These are phyloP conservation scores for Xylaria arbuscula DNA, from an alignment of 2,329 filamentous ascomycete genomes.

Conservation along the genomic window DNA sequence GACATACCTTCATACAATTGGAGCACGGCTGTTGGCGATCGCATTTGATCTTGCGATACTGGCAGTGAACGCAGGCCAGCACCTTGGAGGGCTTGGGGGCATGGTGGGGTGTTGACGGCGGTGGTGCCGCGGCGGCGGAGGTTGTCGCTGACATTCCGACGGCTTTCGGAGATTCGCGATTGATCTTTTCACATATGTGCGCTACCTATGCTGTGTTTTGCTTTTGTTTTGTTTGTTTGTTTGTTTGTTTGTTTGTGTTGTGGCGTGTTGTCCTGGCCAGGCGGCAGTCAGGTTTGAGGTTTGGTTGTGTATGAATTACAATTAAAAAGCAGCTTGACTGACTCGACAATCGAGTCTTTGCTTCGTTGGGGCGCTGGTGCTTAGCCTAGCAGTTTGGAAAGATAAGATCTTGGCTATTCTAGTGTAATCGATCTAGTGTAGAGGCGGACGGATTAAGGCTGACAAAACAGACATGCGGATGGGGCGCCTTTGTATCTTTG, in stretches of 20 bases:
- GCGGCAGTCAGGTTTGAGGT: too few relatives aligned
- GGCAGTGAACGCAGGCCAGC: slow-evolving; percentile 68
- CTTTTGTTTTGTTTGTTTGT: background rate
- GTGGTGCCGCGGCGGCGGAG: slow-evolving; percentile 24
- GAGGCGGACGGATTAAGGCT: slow-evolving; percentile 25
- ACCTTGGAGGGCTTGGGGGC: slow-evolving; percentile 46
- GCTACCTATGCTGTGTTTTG: background rate
- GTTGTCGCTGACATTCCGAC: slow-evolving; percentile 33
- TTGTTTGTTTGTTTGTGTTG: background rate
- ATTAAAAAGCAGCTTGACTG: too few relatives aligned
- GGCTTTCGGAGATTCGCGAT: background rate
- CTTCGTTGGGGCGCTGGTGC: background rate
- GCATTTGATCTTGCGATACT: slow-evolving; percentile 73
- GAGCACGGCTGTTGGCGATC: slow-evolving; percentile 68
- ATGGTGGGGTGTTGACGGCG: background rate
- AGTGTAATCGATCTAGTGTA: slow-evolving; percentile 11
- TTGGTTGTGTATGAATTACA: too few relatives aligned
- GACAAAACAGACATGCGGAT: slow-evolving; percentile 31
- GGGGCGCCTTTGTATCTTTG: slow-evolving; percentile 8
- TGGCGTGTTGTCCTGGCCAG: too few relatives aligned
- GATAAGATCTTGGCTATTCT: slow-evolving; percentile 18
- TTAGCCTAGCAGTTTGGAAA: background rate
- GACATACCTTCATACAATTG: slow-evolving; percentile 59
- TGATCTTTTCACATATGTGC: background rate
- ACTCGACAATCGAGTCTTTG: background rate